phyloP scores from a whole-genome alignment of 176 grass and related monocot genomes.

The Aegilops bicornis region DNA sequence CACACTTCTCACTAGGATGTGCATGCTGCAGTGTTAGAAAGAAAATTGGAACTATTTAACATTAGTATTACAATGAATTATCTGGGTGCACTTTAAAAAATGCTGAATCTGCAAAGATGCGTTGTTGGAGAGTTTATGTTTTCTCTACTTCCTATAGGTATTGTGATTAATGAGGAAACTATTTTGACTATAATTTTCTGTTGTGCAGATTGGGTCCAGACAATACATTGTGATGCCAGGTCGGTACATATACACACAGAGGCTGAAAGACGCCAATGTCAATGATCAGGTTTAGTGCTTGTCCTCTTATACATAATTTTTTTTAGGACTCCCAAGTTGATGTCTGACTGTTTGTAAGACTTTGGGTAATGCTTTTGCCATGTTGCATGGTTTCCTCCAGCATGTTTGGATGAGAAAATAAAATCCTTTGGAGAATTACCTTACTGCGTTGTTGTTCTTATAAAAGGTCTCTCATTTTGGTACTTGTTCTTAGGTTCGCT shows the following conservation, averaged over 20 bases:
- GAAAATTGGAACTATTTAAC: neutral
- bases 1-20: neutral
- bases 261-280: slow-evolving; percentile 81
- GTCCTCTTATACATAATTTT: neutral
- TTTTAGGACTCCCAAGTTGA: neutral
- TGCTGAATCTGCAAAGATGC: neutral
- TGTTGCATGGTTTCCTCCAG: slow-evolving; percentile 14
- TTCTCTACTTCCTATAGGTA: neutral
- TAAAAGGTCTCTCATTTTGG: neutral
- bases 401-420: neutral
- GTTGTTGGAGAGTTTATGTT: neutral
- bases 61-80: neutral
- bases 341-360: neutral
- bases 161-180: slow-evolving; percentile 32
- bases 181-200: slow-evolving; percentile 26
- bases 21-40: neutral
- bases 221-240: slow-evolving; percentile 68
- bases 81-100: neutral
- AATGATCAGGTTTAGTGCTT: slow-evolving; percentile 47
- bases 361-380: neutral
- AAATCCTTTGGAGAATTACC: neutral
- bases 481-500: neutral
- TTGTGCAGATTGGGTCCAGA: slow-evolving; percentile 52
- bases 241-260: slow-evolving; percentile 62
- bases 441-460: slow-evolving; percentile 4